Base-by-base conservation (phyloP, 805 yeast species). In the Spathaspora boniae region DNA sequence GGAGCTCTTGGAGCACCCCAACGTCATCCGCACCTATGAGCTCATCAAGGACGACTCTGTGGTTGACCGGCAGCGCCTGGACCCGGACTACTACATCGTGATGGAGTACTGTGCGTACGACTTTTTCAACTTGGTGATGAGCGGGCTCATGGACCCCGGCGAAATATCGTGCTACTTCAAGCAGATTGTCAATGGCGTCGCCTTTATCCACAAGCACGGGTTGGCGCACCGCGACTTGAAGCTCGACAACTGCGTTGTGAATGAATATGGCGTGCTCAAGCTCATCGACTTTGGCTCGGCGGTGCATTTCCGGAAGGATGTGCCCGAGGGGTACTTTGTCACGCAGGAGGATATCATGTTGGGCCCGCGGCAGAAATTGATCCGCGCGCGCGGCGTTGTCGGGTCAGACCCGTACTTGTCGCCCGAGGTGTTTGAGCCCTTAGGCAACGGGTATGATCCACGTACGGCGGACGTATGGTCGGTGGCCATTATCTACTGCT, bases 331-430 rank as follows among this genome's bases (percentile, higher is more conserved):
- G 20, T 38, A 38, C 32, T 19, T 16, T 22, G 33, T 31, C 5
- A 15, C 36, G 8, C 35, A 32, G 5, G 34, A 36, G 18, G 37
- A 29, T 25, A 18, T 39, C 8, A 33, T 31, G 34, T 25, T 35
- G 9, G 21, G 26, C 20, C 31, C 28, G n/a, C 56, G 59, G 6
- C 74, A 70, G 37, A 71, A 78, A 16, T 77, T 83, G 12, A 44
- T 55, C 3, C 65, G 71, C 40, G 88, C 96, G 0, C 71, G 75
- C 27, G 98, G 98, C 11, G 75, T 91, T 16, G 95, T 91, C 9
- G 98, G 98, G 11, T 84, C 95, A 2, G 98, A 91, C 58, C 98
- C 98, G 2, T 91, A 91, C 53, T 64, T 91, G 42, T 93, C 97
- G 0, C 98, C 98, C 0, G 98, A 91, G 57, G 89, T 91, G 28